phyloP scores from a whole-genome alignment of 192 early-diverging fungal species.

The Coemansia sp. region DNA sequence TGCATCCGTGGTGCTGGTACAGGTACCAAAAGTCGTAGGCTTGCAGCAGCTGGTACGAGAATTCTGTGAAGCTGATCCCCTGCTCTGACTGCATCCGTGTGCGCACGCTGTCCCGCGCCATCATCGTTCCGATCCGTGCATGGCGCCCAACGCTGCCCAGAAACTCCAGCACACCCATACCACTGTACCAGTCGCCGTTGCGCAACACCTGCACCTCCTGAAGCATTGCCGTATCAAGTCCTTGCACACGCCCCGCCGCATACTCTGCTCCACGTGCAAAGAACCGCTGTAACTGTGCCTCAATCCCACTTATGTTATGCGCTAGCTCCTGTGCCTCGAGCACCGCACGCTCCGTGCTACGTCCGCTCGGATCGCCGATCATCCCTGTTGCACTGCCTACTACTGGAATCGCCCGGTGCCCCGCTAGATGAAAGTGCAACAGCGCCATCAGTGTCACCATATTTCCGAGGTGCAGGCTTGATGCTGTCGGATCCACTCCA shows the following conservation, averaged over 20 bases:
- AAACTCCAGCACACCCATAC: constrained; percentile 75
- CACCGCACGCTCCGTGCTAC: constrained; percentile 73
- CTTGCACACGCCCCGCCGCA: constrained; percentile 25
- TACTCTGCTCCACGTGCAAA: constrained; percentile 60
- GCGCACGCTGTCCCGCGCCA: constrained; percentile 86
- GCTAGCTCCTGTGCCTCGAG: constrained; percentile 59
- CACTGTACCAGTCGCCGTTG: constrained; percentile 78
- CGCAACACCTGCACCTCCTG: constrained; percentile 65
- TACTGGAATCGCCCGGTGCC: constrained; percentile 80
- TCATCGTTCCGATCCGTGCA: constrained; percentile 79
- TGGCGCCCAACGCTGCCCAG: constrained; percentile 76
- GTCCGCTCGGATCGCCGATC: constrained; percentile 93
- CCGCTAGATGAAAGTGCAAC: constrained; percentile 80
- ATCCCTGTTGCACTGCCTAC: constrained; percentile 90
- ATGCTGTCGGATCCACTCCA: constrained; percentile 93
- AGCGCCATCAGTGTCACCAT: constrained; percentile 80
- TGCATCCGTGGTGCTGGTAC: constrained; percentile 54
- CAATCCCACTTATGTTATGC: constrained; percentile 66
- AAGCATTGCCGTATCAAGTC: constrained; percentile 36
- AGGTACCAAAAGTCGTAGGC: constrained; percentile 92
- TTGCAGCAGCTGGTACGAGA: constrained; percentile 94
- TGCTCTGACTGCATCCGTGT: constrained; percentile 71
- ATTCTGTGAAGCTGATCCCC: constrained; percentile 95
- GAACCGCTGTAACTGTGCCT: constrained; percentile 68
- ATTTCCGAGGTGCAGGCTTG: constrained; percentile 89